phyloP scores from a whole-genome alignment of 495 filamentous ascomycete species.

The Friedmanniomyces endolithicus region DNA sequence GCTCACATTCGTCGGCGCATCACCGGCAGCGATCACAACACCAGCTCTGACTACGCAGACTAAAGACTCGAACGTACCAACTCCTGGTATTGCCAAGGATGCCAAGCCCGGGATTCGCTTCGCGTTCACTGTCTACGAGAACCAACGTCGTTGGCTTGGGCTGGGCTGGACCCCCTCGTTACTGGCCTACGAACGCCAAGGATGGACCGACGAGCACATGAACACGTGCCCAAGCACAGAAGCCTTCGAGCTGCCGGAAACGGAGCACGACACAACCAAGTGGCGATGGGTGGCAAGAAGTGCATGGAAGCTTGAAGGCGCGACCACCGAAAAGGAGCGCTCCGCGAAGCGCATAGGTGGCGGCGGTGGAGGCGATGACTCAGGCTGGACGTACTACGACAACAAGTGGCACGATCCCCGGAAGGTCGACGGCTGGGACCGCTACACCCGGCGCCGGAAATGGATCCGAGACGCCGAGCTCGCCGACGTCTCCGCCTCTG shows the following conservation, averaged over 20 bases:
- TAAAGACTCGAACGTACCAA: not conserved
- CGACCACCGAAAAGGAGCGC: constrained; percentile 35
- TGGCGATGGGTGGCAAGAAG: constrained; percentile 84
- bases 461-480: constrained; percentile 96
- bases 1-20: constrained; percentile 44
- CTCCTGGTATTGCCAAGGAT: constrained; percentile 2
- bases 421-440: constrained; percentile 83
- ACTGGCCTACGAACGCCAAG: constrained; percentile 72
- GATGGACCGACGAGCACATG: constrained; percentile 95
- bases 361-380: constrained; percentile 40
- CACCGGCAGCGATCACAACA: constrained; percentile 21
- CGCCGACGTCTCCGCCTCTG: constrained; percentile 48
- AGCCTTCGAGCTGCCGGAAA: constrained; percentile 75
- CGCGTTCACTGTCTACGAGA: constrained; percentile 92
- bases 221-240: constrained; percentile 67
- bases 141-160: constrained; percentile 90
- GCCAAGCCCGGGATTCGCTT: constrained; percentile 59
- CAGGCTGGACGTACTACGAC: constrained; percentile 96
- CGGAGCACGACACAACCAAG: constrained; percentile 62
- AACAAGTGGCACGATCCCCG: constrained; percentile 97
- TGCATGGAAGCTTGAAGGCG: constrained; percentile 80
- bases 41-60: constrained; percentile 1
- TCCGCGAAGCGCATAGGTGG: constrained; percentile 22
- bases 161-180: constrained; percentile 88
- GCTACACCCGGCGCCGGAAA: constrained; percentile 86